A percentile compares a stretch with the other conserved stretches of the same genome.
These are phyloP conservation scores for Juncus inflexus DNA, from an alignment of 176 grass and related monocot species.

Conservation along the genomic window DNA sequence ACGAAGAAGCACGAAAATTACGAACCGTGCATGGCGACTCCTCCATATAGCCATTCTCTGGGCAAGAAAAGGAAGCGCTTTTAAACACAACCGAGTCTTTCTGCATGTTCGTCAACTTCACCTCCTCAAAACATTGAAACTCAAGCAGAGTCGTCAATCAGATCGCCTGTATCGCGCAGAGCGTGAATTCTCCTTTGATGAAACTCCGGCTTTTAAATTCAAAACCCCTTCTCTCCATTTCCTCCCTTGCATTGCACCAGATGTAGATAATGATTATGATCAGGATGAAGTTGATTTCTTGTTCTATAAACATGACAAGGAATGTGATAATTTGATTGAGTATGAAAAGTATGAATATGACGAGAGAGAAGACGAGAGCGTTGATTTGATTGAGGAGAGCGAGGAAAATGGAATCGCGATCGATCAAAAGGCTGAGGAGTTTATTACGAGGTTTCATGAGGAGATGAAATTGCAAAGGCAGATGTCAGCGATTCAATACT, in stretches of 20 bases:
- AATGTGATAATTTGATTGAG: background rate
- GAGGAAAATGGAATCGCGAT: conserved; percentile 60
- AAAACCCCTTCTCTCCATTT: conserved; percentile 56
- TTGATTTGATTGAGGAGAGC: background rate
- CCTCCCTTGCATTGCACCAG: conserved; percentile 60
- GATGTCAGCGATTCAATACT: conserved; percentile 54
- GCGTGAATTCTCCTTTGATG: conserved; percentile 85
- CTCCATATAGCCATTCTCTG: conserved; percentile 57
- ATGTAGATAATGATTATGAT: conserved; percentile 31
- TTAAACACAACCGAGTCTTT: conserved; percentile 22
- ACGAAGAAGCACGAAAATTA: conserved; percentile 26
- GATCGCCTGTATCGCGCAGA: conserved; percentile 42
- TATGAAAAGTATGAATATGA: conserved; percentile 12
- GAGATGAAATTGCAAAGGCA: conserved; percentile 77
- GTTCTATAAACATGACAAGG: conserved; percentile 22
- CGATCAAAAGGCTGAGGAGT: conserved; percentile 74
- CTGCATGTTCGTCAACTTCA: conserved; percentile 35
- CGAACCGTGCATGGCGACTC: conserved; percentile 53
- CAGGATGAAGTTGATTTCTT: conserved; percentile 38
- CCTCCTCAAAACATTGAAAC: conserved; percentile 44
- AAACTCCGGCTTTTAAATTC: conserved; percentile 72
- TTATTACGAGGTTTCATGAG: conserved; percentile 69
- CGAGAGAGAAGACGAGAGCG: background rate
- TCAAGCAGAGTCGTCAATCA: conserved; percentile 15
- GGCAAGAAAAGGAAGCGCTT: conserved; percentile 41